Base-by-base conservation (phyloP, 139 green algal genomes). In the Volvox africanus region DNA sequence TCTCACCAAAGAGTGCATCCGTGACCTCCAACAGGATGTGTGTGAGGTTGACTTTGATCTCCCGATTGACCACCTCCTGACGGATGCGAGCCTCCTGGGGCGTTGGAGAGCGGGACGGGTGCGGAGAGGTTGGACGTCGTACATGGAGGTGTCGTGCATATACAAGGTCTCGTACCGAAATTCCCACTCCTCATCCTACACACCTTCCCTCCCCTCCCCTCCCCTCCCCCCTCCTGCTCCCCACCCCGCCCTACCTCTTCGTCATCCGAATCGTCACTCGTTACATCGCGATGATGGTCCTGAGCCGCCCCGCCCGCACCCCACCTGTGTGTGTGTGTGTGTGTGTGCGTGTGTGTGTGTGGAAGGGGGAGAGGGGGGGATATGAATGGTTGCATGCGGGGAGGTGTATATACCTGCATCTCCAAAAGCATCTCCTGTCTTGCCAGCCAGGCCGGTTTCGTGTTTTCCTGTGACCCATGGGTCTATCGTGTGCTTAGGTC, bases 21-120 rank as follows among this genome's bases (percentile, higher is more conserved):
- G 95, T 97, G 71, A 97, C 95, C 83, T 96, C 95, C 77, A 96
- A 68, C 82, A 97, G 90, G 35, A 97, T 92, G 19, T 62, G 22
- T 12, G 94, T 96, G 6, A 97, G 94, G 87, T 93, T 90, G 71
- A 83, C 61, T 83, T 93, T 94, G 37, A 96, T 90, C 81, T 96
- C 89, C 21, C 87, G 14, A 1, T 62, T 88, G 1, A 96, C 14
- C 28, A 90, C 89, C 69, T 88, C 88, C 16, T 90, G 83, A 24
- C 88, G 80, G 36, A 91, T 76, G 32, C 30, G 37, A 3, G 61
- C 61, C 17, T 61, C 81, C 44, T 82, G 20, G 26, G 26, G 0
- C 20, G 44, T 80, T 32, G 24, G 35, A 33, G 26, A 32, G 24
- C 1, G 17, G 73, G 26, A 19, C 2, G 26, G 24, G 35, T 13